Evolutionary conservation across 208 protist species (phyloP).

Genomic region (Trypanosoma theileri): DNA sequence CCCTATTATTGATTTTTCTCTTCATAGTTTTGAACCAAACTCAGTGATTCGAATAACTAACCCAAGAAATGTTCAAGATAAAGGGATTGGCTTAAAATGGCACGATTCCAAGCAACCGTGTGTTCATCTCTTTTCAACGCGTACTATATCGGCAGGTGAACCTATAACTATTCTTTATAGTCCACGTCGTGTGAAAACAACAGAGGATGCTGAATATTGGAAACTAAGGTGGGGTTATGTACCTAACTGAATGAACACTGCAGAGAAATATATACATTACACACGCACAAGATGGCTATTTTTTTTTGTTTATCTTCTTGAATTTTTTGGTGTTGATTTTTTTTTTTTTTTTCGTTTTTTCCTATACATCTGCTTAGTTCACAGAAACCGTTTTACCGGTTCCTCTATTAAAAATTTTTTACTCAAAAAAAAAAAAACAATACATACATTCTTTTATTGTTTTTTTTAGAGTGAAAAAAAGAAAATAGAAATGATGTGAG

Average conservation of each 20-base stretch:
- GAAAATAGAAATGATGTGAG: too few relatives aligned
- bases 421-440: constrained; percentile 7
- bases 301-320: constrained; percentile 7
- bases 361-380: background rate
- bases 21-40: constrained; percentile 69
- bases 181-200: constrained; percentile 33
- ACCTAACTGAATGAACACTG: constrained; percentile 19
- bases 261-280: background rate
- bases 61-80: background rate
- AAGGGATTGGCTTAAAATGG: constrained; percentile 31
- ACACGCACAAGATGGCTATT: background rate
- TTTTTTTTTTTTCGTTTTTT: constrained; percentile 7
- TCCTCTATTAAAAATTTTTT: too few relatives aligned
- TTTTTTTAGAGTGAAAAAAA: too few relatives aligned
- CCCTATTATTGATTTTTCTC: constrained; percentile 83
- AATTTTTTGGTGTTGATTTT: constrained; percentile 5
- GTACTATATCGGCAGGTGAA: constrained; percentile 44
- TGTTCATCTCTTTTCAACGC: constrained; percentile 56
- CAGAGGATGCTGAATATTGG: constrained; percentile 77
- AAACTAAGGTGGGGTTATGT: constrained; percentile 78
- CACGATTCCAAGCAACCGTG: constrained; percentile 38
- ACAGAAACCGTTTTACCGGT: background rate
- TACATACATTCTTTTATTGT: background rate
- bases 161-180: constrained; percentile 63
- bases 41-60: constrained; percentile 19